A percentile compares a stretch with the other conserved stretches of the same genome.
Conservation (phyloP, 352 stramenopile genomes). For the Phytophthora sojae region DNA sequence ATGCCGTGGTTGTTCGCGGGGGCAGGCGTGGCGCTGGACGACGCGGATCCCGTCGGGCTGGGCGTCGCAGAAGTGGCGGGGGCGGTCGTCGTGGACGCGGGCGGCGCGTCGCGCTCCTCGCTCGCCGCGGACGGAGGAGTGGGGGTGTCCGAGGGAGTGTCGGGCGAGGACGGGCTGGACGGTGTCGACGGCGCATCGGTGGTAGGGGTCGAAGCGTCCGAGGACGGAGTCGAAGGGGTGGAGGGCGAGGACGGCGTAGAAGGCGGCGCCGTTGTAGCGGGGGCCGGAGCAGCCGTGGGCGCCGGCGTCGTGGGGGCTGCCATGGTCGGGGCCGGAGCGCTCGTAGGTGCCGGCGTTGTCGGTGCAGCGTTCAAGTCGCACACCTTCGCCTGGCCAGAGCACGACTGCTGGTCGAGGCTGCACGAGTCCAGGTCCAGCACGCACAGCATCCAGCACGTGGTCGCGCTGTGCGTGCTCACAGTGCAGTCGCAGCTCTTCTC, state of each 20-base stretch:
- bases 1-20: slow-evolving; percentile 14
- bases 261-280: slow-evolving; percentile 10
- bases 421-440: slow-evolving; percentile 53
- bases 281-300: slow-evolving; percentile 3
- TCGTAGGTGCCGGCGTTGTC: slow-evolving; percentile 10
- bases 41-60: not conserved
- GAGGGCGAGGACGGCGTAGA: slow-evolving; percentile 4
- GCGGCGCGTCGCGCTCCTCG: slow-evolving; percentile 13
- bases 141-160: too few relatives aligned
- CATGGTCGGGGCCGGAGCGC: slow-evolving; percentile 19
- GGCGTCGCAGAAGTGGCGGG: slow-evolving; percentile 1
- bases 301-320: slow-evolving; percentile 11
- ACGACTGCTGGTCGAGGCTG: slow-evolving; percentile 35
- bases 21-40: not conserved
- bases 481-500: slow-evolving; percentile 37
- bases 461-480: slow-evolving; percentile 32
- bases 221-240: slow-evolving; percentile 1
- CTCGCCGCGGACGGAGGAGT: not conserved
- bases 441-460: slow-evolving; percentile 67
- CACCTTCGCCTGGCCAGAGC: slow-evolving; percentile 46
- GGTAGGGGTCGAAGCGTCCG: slow-evolving; percentile 12
- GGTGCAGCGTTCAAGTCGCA: slow-evolving; percentile 31
- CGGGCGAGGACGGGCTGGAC: slow-evolving; percentile 3
- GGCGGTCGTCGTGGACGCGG: slow-evolving; percentile 10
- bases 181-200: slow-evolving; percentile 8